These are phyloP conservation scores for Phytopythium chamaehyphon DNA, from an alignment of 352 stramenopile genomes.

Conservation along the genomic window DNA sequence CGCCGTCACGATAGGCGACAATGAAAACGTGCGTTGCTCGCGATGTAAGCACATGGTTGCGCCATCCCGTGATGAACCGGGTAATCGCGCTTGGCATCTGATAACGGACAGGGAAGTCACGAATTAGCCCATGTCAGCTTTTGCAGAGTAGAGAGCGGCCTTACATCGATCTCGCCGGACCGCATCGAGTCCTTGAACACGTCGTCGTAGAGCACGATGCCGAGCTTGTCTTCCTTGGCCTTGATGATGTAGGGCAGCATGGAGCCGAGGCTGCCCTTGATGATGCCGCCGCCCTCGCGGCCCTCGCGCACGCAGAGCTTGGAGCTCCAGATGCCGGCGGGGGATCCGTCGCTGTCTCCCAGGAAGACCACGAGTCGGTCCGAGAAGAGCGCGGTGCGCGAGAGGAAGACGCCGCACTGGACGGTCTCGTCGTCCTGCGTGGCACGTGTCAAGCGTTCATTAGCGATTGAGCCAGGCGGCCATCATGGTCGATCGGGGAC, in stretches of 20 bases:
- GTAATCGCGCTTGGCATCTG: constrained; percentile 53
- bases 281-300: constrained; percentile 61
- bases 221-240: constrained; percentile 68
- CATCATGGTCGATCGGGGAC: too few relatives aligned
- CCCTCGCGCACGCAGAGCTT: constrained; percentile 59
- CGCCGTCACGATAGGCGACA: constrained; percentile 56
- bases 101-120: constrained; percentile 7
- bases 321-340: constrained; percentile 58
- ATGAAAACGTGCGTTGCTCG: constrained; percentile 66
- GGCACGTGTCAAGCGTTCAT: constrained; percentile 1
- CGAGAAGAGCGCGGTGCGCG: constrained; percentile 50
- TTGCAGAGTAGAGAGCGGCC: constrained; percentile 5
- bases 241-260: constrained; percentile 78
- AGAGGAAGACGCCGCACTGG: constrained; percentile 60
- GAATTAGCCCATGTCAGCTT: too few relatives aligned
- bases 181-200: constrained; percentile 54
- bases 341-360: constrained; percentile 53
- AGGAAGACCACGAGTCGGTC: constrained; percentile 65
- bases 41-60: constrained; percentile 63
- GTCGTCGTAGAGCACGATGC: constrained; percentile 64
- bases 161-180: constrained; percentile 46
- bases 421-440: constrained; percentile 50
- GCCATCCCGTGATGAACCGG: constrained; percentile 65
- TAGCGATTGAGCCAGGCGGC: too few relatives aligned
- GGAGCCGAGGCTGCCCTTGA: constrained; percentile 64